A percentile compares a stretch with the other conserved stretches of the same genome.
Conservation (phyloP, 371 early-diverging fungal genomes). For the Blastocladiella emersonii region DNA sequence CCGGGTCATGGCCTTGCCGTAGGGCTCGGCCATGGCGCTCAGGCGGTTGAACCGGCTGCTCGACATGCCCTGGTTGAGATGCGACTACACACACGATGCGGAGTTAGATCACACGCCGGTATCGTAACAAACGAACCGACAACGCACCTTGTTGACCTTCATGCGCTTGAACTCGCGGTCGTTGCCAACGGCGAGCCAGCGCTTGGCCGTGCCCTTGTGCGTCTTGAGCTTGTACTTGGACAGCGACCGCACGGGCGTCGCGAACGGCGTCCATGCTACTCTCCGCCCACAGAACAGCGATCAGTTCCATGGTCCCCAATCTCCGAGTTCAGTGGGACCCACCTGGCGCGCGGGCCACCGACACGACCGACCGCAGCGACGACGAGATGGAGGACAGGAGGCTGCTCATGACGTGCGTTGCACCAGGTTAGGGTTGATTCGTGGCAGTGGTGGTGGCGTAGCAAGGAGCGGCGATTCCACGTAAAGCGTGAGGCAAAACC, state of each 20-base stretch:
- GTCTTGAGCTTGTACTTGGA: conserved; percentile 7
- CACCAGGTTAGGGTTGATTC: not conserved
- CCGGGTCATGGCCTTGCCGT: not conserved
- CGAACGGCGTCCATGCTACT: not conserved
- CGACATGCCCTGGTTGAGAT: not conserved
- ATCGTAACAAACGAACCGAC: not conserved
- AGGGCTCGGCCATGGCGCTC: not conserved
- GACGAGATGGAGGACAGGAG: not conserved
- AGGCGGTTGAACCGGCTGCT: not conserved
- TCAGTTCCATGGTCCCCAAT: not conserved
- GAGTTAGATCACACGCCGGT: too few species aligned
- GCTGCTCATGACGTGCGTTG: not conserved
- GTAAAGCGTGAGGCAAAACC: too few species aligned
- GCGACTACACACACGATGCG: not conserved
- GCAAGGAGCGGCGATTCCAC: too few species aligned
- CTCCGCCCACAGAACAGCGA: not conserved
- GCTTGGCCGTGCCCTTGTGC: conserved; percentile 4
- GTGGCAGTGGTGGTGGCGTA: not conserved
- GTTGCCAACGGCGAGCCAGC: not conserved
- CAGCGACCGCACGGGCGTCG: not conserved
- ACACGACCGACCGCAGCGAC: not conserved
- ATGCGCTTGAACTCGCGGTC: not conserved
- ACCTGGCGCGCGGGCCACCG: not conserved
- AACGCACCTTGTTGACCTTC: not conserved
- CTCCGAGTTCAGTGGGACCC: too few species aligned